phyloP scores from a whole-genome alignment of 1,139 yeast genomes.

The Geotrichum fermentans region DNA sequence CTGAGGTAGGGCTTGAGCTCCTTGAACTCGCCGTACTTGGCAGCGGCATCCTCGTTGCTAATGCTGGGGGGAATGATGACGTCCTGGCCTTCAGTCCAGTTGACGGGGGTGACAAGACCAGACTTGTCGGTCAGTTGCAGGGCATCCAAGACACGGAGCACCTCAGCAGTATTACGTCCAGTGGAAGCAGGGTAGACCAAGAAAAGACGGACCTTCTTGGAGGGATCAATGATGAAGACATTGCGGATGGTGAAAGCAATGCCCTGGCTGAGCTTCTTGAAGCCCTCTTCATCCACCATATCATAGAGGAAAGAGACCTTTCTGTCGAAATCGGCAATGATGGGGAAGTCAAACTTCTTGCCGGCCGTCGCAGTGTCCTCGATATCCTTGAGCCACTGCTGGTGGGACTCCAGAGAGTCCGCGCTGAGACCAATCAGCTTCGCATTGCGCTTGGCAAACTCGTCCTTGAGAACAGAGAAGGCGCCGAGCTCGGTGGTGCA shows the following conservation, averaged over 20 bases:
- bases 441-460: conserved; percentile 71
- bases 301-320: conserved; percentile 79
- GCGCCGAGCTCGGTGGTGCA: conserved; percentile 95
- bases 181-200: conserved; percentile 86
- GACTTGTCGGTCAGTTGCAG: conserved; percentile 73
- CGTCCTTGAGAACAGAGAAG: conserved; percentile 77
- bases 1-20: conserved; percentile 82
- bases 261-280: conserved; percentile 64
- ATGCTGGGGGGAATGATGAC: conserved; percentile 86
- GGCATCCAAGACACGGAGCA: conserved; percentile 80
- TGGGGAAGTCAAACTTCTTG: conserved; percentile 71
- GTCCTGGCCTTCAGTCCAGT: conserved; percentile 70
- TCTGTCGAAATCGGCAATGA: conserved; percentile 77
- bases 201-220: conserved; percentile 75
- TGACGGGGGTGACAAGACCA: conserved; percentile 80
- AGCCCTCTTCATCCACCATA: conserved; percentile 87
- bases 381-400: conserved; percentile 80
- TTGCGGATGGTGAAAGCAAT: conserved; percentile 78
- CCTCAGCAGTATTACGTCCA: conserved; percentile 87
- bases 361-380: conserved; percentile 67
- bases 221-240: conserved; percentile 82
- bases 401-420: conserved; percentile 70
- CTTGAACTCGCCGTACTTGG: conserved; percentile 74
- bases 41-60: conserved; percentile 72
- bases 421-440: conserved; percentile 84